Conservation (phyloP, 257 asterid genomes). For the Knoxia roxburghii region DNA sequence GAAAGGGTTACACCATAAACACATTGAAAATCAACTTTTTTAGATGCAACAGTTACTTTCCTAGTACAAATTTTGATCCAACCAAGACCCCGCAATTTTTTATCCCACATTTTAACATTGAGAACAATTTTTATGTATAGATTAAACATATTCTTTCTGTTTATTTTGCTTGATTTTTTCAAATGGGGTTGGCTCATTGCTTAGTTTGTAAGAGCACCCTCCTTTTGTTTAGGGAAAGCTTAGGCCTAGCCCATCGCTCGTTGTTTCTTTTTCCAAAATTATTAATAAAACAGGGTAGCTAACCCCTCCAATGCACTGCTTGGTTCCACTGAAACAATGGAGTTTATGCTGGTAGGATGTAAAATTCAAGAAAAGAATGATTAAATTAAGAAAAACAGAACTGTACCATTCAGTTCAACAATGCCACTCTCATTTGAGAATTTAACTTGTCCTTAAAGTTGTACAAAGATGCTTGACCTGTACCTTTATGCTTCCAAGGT, state of each 20-base stretch:
- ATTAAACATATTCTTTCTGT: no score
- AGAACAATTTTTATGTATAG: no score
- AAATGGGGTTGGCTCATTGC: no score
- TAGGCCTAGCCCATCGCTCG: no score
- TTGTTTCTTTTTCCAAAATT: no score
- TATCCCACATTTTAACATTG: no score
- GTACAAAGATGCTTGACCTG: no score
- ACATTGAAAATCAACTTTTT: background rate
- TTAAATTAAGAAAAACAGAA: slow-evolving; percentile 1
- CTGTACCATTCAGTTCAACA: background rate
- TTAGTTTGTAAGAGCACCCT: no score
- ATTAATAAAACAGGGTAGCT: no score
- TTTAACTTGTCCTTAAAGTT: background rate
- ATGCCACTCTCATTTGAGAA: background rate
- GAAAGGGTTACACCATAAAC: background rate
- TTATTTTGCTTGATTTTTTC: no score
- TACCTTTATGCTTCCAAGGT: slow-evolving; percentile 41
- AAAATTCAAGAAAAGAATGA: background rate
- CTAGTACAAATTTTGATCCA: background rate
- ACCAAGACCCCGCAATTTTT: background rate
- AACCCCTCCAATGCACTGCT: no score
- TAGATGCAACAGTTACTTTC: background rate
- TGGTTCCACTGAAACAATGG: background rate
- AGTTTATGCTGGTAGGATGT: background rate
- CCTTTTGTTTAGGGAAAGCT: no score